Evolutionary conservation across 768 basidiomycete species (phyloP), one percentile per base, ranked within the genome.

Genomic region (Xerocomus potaroensis): DNA sequence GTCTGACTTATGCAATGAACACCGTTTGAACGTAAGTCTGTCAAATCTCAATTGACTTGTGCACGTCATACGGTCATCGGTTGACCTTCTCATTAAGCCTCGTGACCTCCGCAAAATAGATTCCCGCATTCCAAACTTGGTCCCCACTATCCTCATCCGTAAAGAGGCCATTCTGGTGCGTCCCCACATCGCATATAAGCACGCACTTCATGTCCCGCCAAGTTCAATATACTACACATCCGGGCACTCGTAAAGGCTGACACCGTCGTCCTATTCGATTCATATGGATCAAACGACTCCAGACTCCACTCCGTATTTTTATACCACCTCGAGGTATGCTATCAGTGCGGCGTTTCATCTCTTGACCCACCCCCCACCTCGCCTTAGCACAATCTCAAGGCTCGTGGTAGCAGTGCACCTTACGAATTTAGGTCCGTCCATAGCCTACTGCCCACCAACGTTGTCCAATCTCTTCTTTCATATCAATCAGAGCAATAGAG

Each of bases 91-190:
- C 14, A 55, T 53, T 18, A 57, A 93, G 89, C 87, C 92, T 56
- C 87, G 95, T 75, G 95, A 98, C 72, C 75, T 98, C 19, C 85
- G 95, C 45, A 96, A 97, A 74, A 89, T 98, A 55, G 95, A 98
- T 70, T 93, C 91, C 4, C 77, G 91, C 55, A 79, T 93, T 55
- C 92, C 94, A 29, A 96, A 94, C 67, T 81, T 95, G 47, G 87
- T 98, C 15, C 93, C 94, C 32, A 93, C 93, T 33, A 94, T 98
- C 59, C 79, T 98, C 47, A 80, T 87, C 43, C 78, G 95, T 54
- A 86, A 83, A 59, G 84, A 91, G 67, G 91, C 88, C 38, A 82
- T 97, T 54, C 74, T 98, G 51, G 91, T 90, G 63, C 48, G 81
- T 75, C 38, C n/a, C 38, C 8, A 39, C 21, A 15, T 9, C 29